These are phyloP conservation scores for Zymoseptoria crescenta DNA, from an alignment of 2,329 filamentous ascomycete genomes.

Conservation along the genomic window DNA sequence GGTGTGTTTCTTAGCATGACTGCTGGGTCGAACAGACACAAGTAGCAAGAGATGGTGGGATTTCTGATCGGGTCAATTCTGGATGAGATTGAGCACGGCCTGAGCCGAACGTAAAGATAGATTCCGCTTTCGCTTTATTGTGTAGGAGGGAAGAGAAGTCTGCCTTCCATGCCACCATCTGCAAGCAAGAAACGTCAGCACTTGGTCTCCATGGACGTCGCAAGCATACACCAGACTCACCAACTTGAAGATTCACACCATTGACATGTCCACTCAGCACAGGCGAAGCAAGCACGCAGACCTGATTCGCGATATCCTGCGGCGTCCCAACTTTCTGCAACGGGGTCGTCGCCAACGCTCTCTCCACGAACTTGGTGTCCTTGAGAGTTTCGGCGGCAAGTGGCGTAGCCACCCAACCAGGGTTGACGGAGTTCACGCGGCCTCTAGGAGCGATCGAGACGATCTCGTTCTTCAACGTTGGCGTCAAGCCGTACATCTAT, in stretches of 20 bases:
- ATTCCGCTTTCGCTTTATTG: not conserved
- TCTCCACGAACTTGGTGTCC: constrained; percentile 23
- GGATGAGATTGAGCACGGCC: not conserved
- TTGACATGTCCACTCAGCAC: constrained; percentile 23
- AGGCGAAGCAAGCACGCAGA: constrained; percentile 23
- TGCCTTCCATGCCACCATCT: constrained; percentile 27
- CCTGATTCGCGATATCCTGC: constrained; percentile 24
- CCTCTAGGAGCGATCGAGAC: constrained; percentile 22
- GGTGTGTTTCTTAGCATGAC: constrained; percentile 66
- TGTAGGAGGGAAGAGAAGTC: constrained; percentile 17
- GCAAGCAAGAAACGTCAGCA: constrained; percentile 10
- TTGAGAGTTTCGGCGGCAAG: constrained; percentile 20
- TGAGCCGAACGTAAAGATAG: not conserved
- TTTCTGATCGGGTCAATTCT: not conserved
- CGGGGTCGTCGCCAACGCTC: constrained; percentile 26
- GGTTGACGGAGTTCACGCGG: constrained; percentile 24
- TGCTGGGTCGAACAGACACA: constrained; percentile 17
- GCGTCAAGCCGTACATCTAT: constrained; percentile 25
- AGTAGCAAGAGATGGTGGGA: not conserved
- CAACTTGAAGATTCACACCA: constrained; percentile 20
- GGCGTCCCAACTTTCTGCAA: constrained; percentile 24
- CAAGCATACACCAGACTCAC: constrained; percentile 3
- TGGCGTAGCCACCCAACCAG: constrained; percentile 25
- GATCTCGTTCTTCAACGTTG: constrained; percentile 28
- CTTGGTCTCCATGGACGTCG: not conserved